Conservation (phyloP, 495 filamentous ascomycete genomes). For the Penicillium steckii region DNA sequence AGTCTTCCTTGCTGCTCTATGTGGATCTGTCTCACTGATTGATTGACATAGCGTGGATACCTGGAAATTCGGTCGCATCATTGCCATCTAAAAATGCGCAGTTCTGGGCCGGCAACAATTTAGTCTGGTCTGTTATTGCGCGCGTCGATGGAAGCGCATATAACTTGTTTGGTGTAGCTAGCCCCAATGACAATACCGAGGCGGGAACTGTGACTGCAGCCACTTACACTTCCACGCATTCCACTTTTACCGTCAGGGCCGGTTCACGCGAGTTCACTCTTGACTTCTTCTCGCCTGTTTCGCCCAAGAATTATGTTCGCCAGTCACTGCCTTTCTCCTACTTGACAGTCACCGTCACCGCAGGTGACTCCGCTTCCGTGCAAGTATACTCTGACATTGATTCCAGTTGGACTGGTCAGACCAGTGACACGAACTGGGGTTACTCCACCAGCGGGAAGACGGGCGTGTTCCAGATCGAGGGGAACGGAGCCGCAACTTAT, state of each 20-base stretch:
- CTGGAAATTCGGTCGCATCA: constrained; percentile 31
- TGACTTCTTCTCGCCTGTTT: constrained; percentile 77
- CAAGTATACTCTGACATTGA: constrained; percentile 47
- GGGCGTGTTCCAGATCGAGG: constrained; percentile 27
- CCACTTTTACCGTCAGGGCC: constrained; percentile 35
- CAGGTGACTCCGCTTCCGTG: constrained; percentile 22
- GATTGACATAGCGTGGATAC: constrained; percentile 41
- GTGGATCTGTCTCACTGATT: not conserved
- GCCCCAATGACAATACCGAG: constrained; percentile 16
- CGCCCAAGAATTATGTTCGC: constrained; percentile 71
- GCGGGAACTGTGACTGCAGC: constrained; percentile 32
- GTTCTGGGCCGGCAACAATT: constrained; percentile 43
- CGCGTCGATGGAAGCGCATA: constrained; percentile 42
- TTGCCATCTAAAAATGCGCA: constrained; percentile 35
- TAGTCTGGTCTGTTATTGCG: constrained; percentile 44
- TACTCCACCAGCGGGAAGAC: constrained; percentile 26
- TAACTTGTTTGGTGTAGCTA: constrained; percentile 42
- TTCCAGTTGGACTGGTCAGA: constrained; percentile 41
- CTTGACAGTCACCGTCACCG: constrained; percentile 60
- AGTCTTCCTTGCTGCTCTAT: not conserved
- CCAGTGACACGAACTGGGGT: constrained; percentile 22
- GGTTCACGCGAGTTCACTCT: constrained; percentile 33
- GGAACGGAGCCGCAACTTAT: constrained; percentile 23
- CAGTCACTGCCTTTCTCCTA: constrained; percentile 80
- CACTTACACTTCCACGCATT: constrained; percentile 42